A percentile compares a stretch with the other conserved stretches of the same genome.
phyloP scores from a whole-genome alignment of 306 rosid species.

The Aeschynomene evenia region DNA sequence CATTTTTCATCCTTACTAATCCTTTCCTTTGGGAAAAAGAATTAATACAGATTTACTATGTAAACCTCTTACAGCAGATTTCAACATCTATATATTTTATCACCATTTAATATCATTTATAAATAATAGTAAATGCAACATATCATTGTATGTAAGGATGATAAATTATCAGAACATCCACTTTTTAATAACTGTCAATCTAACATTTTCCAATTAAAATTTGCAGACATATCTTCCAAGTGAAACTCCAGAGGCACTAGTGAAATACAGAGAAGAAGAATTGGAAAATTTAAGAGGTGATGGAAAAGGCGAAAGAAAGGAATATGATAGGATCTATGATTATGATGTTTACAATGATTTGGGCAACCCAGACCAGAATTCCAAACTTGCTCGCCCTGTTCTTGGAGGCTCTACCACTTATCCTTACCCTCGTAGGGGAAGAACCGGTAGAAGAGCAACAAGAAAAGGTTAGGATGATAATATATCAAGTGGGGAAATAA shows the following conservation, averaged over 20 bases:
- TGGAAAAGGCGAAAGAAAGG: slow-evolving; percentile 59
- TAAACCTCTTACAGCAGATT: no score
- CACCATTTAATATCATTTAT: no score
- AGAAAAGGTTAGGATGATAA: slow-evolving; percentile 39
- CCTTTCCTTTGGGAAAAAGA: background rate
- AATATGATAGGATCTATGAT: slow-evolving; percentile 71
- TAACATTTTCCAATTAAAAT: no score
- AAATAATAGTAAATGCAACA: no score
- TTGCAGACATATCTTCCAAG: slow-evolving; percentile 60
- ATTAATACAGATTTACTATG: no score
- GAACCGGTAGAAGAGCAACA: slow-evolving; percentile 53
- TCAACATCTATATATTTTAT: no score
- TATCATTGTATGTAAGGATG: no score
- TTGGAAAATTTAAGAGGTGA: slow-evolving; percentile 57
- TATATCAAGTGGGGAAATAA: no score
- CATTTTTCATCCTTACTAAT: no score
- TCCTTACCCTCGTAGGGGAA: slow-evolving; percentile 79
- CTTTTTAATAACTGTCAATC: no score
- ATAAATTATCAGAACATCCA: no score
- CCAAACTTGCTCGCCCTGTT: slow-evolving; percentile 39
- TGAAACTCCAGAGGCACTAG: slow-evolving; percentile 58
- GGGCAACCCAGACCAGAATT: slow-evolving; percentile 43
- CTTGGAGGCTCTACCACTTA: slow-evolving; percentile 59
- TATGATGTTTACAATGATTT: slow-evolving; percentile 68
- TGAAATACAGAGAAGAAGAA: slow-evolving; percentile 54